Evolutionary conservation across 495 filamentous ascomycete species (phyloP).

Genomic region (Penicillium verhagenii): DNA sequence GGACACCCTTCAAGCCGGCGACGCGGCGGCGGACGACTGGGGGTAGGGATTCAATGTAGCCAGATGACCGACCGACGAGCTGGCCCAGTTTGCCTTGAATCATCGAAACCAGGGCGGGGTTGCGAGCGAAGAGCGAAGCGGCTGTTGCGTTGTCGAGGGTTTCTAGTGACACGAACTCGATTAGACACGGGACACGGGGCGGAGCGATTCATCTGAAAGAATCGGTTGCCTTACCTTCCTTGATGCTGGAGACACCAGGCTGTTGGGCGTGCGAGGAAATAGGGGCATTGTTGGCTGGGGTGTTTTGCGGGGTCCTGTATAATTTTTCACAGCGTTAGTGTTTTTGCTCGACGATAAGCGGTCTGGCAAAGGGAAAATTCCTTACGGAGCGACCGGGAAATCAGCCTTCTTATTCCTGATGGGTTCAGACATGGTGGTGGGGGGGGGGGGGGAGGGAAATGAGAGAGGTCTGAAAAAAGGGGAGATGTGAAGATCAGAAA

Average conservation of each 20-base stretch:
- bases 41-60: constrained; percentile 96
- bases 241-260: constrained; percentile 91
- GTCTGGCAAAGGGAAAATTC: constrained; percentile 23
- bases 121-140: constrained; percentile 88
- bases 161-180: constrained; percentile 54
- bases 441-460: neutral
- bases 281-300: constrained; percentile 88
- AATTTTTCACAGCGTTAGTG: constrained; percentile 19
- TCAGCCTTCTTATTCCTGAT: constrained; percentile 88
- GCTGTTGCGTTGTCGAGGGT: constrained; percentile 83
- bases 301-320: constrained; percentile 89
- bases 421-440: constrained; percentile 79
- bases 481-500: constrained; percentile 24
- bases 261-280: constrained; percentile 98
- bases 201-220: too few species aligned
- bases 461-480: constrained; percentile 5
- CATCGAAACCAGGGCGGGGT: constrained; percentile 90
- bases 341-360: constrained; percentile 21
- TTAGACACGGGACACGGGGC: constrained; percentile 14
- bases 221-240: constrained; percentile 96
- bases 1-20: constrained; percentile 91
- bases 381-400: constrained; percentile 80
- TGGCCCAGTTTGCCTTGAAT: constrained; percentile 94
- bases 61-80: constrained; percentile 91
- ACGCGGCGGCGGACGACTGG: constrained; percentile 86